Evolutionary conservation across 2,329 filamentous ascomycete genomes (phyloP).

Genomic region (Fusarium verticillioides): DNA sequence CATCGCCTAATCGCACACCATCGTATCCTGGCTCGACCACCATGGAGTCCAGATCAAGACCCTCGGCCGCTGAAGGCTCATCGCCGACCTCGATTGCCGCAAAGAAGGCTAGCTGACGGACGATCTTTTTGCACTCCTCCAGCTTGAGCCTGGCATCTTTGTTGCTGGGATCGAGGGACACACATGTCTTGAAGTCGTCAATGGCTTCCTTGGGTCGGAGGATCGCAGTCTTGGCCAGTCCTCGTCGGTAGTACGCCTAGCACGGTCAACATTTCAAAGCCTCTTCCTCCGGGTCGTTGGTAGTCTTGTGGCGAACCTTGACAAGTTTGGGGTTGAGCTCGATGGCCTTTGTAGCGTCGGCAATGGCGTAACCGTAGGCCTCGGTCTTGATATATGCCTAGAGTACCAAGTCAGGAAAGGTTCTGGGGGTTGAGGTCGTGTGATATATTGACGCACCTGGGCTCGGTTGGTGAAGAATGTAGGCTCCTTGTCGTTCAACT

Average conservation of each 20-base stretch:
- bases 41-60: slow-evolving; percentile 88
- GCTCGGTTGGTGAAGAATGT: slow-evolving; percentile 95
- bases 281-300: neutral
- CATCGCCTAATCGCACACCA: slow-evolving; percentile 77
- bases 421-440: slow-evolving; percentile 44
- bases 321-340: slow-evolving; percentile 88
- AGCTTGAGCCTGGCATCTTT: slow-evolving; percentile 92
- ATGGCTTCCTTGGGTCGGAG: slow-evolving; percentile 88
- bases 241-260: slow-evolving; percentile 93
- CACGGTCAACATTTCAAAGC: slow-evolving; percentile 11
- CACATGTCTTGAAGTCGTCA: slow-evolving; percentile 90
- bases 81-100: slow-evolving; percentile 95
- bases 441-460: slow-evolving; percentile 70
- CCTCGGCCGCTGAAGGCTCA: slow-evolving; percentile 90
- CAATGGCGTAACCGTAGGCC: slow-evolving; percentile 91
- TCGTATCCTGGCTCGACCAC: slow-evolving; percentile 86
- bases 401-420: neutral
- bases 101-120: slow-evolving; percentile 91
- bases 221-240: slow-evolving; percentile 90
- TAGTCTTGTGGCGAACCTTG: slow-evolving; percentile 70
- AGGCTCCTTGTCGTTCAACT: slow-evolving; percentile 82
- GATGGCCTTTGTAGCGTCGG: slow-evolving; percentile 90
- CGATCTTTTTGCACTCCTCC: slow-evolving; percentile 93
- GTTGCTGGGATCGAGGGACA: slow-evolving; percentile 86
- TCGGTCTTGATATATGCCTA: slow-evolving; percentile 96